Conservation (phyloP, 2,329 filamentous ascomycete species). For the Grosmannia serpens region DNA sequence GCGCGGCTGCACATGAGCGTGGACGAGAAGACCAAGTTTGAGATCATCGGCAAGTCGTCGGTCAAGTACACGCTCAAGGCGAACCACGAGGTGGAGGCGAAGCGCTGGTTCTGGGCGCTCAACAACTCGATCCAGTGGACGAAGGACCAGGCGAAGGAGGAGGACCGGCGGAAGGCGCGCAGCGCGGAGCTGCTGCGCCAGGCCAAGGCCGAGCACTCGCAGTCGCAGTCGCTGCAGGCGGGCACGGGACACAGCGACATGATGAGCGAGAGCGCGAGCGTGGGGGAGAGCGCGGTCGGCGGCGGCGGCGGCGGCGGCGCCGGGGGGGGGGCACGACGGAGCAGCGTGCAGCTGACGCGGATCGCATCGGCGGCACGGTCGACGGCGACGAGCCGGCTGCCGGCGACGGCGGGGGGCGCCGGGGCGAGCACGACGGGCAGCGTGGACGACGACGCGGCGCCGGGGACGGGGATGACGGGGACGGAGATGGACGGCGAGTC, state of each 20-base stretch:
- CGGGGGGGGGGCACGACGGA: conserved; percentile 15
- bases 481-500: neutral
- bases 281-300: conserved; percentile 25
- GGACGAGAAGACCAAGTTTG: conserved; percentile 94
- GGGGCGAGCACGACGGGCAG: conserved; percentile 36
- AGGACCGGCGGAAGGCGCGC: conserved; percentile 63
- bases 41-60: conserved; percentile 95
- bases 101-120: conserved; percentile 97
- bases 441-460: conserved; percentile 30
- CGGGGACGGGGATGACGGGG: conserved; percentile 14
- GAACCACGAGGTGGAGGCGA: conserved; percentile 95
- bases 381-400: conserved; percentile 17
- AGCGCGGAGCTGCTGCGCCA: conserved; percentile 66
- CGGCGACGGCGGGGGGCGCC: conserved; percentile 23
- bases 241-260: conserved; percentile 23
- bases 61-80: conserved; percentile 98
- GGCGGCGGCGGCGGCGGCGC: neutral
- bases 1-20: conserved; percentile 90
- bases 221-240: conserved; percentile 21
- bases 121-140: conserved; percentile 99
- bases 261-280: conserved; percentile 40
- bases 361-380: conserved; percentile 23
- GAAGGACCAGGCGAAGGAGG: conserved; percentile 91
- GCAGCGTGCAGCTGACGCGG: conserved; percentile 33
- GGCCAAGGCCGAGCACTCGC: conserved; percentile 55